phyloP scores from a whole-genome alignment of 2,329 filamentous ascomycete species.

The Cryphonectria naterciae region DNA sequence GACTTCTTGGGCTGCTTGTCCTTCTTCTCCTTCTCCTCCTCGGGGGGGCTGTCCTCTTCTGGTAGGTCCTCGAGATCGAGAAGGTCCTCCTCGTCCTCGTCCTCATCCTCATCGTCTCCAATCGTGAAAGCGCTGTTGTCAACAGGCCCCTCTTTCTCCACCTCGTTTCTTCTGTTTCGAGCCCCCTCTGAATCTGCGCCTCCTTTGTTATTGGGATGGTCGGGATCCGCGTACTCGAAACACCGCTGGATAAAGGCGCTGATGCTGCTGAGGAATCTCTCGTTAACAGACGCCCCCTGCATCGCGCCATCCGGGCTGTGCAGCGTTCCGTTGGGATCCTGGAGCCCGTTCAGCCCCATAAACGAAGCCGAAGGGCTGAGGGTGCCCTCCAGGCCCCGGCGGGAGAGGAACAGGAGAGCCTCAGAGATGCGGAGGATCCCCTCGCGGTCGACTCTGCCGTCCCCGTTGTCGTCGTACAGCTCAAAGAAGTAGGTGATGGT shows the following conservation, averaged over 20 bases:
- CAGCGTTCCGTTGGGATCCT: slow-evolving; percentile 36
- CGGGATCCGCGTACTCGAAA: slow-evolving; percentile 97
- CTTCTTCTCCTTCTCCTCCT: slow-evolving; percentile 36
- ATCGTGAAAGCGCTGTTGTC: slow-evolving; percentile 68
- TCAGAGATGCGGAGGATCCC: slow-evolving; percentile 95
- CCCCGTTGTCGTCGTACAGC: slow-evolving; percentile 89
- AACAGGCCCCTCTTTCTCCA: slow-evolving; percentile 42
- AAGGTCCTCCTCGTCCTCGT: slow-evolving; percentile 58
- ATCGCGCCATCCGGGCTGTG: slow-evolving; percentile 44
- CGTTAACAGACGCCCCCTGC: slow-evolving; percentile 69
- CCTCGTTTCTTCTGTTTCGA: slow-evolving; percentile 23
- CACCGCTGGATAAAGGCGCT: slow-evolving; percentile 95
- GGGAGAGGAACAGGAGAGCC: slow-evolving; percentile 87
- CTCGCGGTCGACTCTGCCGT: slow-evolving; percentile 91
- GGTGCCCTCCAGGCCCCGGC: slow-evolving; percentile 80
- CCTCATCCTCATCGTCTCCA: slow-evolving; percentile 66
- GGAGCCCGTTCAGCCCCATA: slow-evolving; percentile 53
- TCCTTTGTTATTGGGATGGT: slow-evolving; percentile 68
- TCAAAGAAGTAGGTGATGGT: slow-evolving; percentile 98
- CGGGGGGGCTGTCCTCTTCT: slow-evolving; percentile 32
- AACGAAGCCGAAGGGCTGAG: slow-evolving; percentile 67
- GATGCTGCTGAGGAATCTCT: slow-evolving; percentile 88
- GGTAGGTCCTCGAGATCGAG: slow-evolving; percentile 58
- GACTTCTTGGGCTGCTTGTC: slow-evolving; percentile 30
- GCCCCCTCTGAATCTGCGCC: slow-evolving; percentile 30